These are phyloP conservation scores for Penicillium argentinense DNA, from an alignment of 495 filamentous ascomycete genomes.

Conservation along the genomic window DNA sequence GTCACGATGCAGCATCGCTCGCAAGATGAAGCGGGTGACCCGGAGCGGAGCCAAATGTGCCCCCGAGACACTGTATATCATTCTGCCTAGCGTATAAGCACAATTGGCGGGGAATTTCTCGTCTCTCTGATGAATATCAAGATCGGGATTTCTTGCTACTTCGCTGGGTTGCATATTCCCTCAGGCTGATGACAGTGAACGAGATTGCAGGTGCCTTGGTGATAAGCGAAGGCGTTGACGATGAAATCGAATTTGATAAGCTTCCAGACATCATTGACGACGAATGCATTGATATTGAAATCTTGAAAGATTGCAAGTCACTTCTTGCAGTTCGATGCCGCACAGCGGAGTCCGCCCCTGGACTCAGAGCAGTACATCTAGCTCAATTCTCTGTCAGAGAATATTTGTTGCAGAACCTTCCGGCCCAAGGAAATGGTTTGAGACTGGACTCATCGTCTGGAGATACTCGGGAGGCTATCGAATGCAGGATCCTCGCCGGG, in stretches of 20 bases:
- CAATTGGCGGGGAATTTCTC: slow-evolving; percentile 2
- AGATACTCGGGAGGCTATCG: neutral
- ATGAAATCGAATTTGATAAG: neutral
- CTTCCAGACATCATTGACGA: slow-evolving; percentile 4
- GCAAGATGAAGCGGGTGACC: too few relatives aligned
- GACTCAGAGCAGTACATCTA: slow-evolving; percentile 2
- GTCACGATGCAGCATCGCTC: too few relatives aligned
- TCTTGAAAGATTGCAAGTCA: neutral
- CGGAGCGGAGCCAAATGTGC: too few relatives aligned
- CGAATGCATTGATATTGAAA: slow-evolving; percentile 3
- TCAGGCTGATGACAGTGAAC: slow-evolving; percentile 1
- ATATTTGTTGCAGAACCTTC: slow-evolving; percentile 1
- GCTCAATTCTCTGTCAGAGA: slow-evolving; percentile 7
- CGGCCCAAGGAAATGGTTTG: neutral
- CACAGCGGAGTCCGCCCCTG: neutral
- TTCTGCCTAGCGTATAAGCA: too few relatives aligned
- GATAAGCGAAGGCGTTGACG: neutral
- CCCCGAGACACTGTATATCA: too few relatives aligned
- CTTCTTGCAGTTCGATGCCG: neutral
- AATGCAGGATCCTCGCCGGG: neutral
- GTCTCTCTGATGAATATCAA: neutral
- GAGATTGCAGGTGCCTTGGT: slow-evolving; percentile 1
- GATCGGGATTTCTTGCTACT: neutral
- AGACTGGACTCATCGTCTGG: neutral
- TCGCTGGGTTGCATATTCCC: slow-evolving; percentile 4